These are phyloP conservation scores for Dovyalis caffra DNA, from an alignment of 345 rosid species.

Conservation along the genomic window DNA sequence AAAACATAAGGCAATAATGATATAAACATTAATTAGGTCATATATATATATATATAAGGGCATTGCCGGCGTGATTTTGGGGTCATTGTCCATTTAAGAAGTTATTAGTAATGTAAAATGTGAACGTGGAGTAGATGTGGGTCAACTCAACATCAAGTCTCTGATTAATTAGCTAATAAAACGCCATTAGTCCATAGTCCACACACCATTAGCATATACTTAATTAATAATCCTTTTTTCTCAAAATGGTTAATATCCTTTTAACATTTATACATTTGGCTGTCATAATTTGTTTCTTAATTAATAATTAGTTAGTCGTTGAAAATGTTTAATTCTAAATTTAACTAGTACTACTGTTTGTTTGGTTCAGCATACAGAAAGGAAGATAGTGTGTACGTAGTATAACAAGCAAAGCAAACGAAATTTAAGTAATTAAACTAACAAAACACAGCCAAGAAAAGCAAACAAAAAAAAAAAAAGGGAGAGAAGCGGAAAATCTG, in stretches of 20 bases:
- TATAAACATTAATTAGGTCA: constrained; percentile 18
- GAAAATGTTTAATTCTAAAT: too few relatives aligned
- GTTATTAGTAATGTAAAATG: neutral
- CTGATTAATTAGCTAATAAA: neutral
- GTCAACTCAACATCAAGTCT: constrained; percentile 28
- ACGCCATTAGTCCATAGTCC: neutral
- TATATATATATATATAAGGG: too few relatives aligned
- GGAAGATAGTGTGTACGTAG: neutral
- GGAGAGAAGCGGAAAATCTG: constrained; percentile 26
- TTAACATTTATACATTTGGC: too few relatives aligned
- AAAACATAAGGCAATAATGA: constrained; percentile 3
- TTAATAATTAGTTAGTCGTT: too few relatives aligned
- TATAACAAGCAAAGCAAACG: neutral
- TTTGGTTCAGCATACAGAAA: neutral
- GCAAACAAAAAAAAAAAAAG: neutral
- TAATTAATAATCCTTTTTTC: too few relatives aligned
- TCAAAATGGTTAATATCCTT: too few relatives aligned
- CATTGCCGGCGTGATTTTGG: constrained; percentile 38
- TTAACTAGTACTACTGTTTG: neutral
- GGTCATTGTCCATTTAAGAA: constrained; percentile 25
- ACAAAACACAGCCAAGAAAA: neutral
- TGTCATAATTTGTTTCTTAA: too few relatives aligned
- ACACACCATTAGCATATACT: too few relatives aligned
- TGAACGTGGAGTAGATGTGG: constrained; percentile 23
- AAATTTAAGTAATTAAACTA: neutral